Evolutionary conservation across 192 early-diverging fungal genomes (phyloP).

Genomic region (Coemansia sp.): DNA sequence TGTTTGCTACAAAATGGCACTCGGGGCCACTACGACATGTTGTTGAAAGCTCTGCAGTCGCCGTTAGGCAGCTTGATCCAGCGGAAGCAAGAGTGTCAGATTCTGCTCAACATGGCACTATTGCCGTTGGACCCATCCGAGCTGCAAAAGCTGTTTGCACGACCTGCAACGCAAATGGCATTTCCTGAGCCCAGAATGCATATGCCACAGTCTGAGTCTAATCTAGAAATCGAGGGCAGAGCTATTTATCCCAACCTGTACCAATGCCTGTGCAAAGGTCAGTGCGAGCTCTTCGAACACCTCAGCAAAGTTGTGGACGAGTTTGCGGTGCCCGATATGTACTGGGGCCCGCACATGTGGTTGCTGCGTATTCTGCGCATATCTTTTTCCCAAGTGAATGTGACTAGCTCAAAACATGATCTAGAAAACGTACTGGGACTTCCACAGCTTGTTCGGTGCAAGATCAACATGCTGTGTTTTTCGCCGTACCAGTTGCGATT

Average conservation of each 20-base stretch:
- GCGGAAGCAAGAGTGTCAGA: not conserved
- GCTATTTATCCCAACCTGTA: not conserved
- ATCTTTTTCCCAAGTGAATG: not conserved
- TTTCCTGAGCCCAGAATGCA: no score
- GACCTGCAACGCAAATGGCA: no score
- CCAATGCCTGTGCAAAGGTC: not conserved
- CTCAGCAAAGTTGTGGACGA: not conserved
- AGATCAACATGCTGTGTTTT: conserved; percentile 13
- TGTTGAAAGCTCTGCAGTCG: not conserved
- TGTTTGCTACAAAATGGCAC: not conserved
- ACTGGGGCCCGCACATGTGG: conserved; percentile 25
- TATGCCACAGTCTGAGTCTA: no score
- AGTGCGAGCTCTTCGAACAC: not conserved
- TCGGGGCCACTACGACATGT: not conserved
- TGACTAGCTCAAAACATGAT: no score
- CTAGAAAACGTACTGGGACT: no score
- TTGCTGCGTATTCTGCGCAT: conserved; percentile 11
- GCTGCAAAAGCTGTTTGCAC: not conserved
- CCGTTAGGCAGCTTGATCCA: not conserved
- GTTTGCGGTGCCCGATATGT: conserved; percentile 11
- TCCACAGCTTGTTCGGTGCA: not conserved
- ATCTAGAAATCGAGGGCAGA: not conserved
- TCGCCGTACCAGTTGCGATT: conserved; percentile 22
- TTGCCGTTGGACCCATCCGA: not conserved
- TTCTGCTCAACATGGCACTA: not conserved